Base-by-base conservation (phyloP, 2,329 filamentous ascomycete genomes). In the Rhinocladiella similis region DNA sequence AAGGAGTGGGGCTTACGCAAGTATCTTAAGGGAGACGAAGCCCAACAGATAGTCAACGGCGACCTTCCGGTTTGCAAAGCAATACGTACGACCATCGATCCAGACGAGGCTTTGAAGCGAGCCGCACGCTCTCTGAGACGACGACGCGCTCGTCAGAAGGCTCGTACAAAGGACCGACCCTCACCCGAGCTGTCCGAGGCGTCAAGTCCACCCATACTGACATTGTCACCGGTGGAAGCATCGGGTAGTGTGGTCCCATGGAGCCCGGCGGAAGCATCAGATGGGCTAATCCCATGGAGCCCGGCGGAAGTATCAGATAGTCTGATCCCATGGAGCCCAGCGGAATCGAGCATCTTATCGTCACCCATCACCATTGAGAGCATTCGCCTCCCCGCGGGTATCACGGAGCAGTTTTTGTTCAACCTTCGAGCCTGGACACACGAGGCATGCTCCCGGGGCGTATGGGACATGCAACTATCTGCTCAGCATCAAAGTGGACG, bases 351-450 rank as follows among this genome's bases (percentile, higher is more conserved):
- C 16, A 25, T 58, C 13, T 13, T 48, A 25, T 41, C 48, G 22
- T 47, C 56, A 12, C 38, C 38, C 38, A 18, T 41, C 25, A 16
- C 56, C 10, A 47, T 47, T 12, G 51, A 55, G n/a, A 35, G 47
- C 10, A 47, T 58, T 48, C 54, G 35, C 5, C 41, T 57, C 3
- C n/a, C 43, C 10, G 50, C 45, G 2, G 47, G 39, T 25, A 39
- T 46, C n/a, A 48, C 33, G 16, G 56, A 61, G 36, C 43, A 51
- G 12, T 59, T 59, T 25, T 49, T 61, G 3, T 18, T 56, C 35
- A 57, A 58, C 39, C 56, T 61, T 18, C 59, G 59, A 18, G 38
- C 12, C 5, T 61, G 59, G 59, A 61, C 59, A 3, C 56, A 61
- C 19, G 56, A 55, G n/a, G 55, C 59, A n/a, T 54, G 52, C 38